phyloP scores from a whole-genome alignment of 768 basidiomycete species.

The Boletus reticuloceps region DNA sequence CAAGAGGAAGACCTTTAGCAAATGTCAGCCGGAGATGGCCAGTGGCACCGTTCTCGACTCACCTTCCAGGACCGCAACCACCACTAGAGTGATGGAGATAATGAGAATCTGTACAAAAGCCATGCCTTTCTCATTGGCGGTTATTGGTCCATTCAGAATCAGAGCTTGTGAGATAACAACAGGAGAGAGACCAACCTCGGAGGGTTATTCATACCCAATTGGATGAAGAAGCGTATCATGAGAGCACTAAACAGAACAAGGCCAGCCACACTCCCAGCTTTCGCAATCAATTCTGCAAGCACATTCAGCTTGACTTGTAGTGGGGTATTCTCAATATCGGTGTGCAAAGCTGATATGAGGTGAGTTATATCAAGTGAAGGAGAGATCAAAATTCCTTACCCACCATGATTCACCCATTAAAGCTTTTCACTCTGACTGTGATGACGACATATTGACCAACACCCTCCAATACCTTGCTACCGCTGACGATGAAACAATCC shows the following conservation, averaged over 20 bases:
- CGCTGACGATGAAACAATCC: conserved; percentile 91
- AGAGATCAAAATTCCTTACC: conserved; percentile 42
- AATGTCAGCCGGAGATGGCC: background rate
- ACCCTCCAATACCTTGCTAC: conserved; percentile 92
- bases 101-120: conserved; percentile 92
- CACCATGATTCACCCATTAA: conserved; percentile 98
- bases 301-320: conserved; percentile 90
- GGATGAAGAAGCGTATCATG: conserved; percentile 94
- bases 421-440: conserved; percentile 87
- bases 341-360: conserved; percentile 64
- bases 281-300: conserved; percentile 95
- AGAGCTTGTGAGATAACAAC: background rate
- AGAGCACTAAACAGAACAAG: conserved; percentile 76
- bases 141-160: conserved; percentile 37
- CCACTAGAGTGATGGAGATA: conserved; percentile 89
- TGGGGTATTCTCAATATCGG: conserved; percentile 86
- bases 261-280: conserved; percentile 81
- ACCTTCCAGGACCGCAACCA: conserved; percentile 88
- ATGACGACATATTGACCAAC: conserved; percentile 92
- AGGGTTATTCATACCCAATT: conserved; percentile 65
- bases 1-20: conserved; percentile 77
- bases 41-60: conserved; percentile 3
- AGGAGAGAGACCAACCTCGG: conserved; percentile 40
- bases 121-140: conserved; percentile 80
- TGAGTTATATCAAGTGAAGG: background rate